Evolutionary conservation across 225 moss, liverwort and hornwort genomes (phyloP), one percentile per base, ranked within the genome.

Genomic region (Anthoceros angustus): DNA sequence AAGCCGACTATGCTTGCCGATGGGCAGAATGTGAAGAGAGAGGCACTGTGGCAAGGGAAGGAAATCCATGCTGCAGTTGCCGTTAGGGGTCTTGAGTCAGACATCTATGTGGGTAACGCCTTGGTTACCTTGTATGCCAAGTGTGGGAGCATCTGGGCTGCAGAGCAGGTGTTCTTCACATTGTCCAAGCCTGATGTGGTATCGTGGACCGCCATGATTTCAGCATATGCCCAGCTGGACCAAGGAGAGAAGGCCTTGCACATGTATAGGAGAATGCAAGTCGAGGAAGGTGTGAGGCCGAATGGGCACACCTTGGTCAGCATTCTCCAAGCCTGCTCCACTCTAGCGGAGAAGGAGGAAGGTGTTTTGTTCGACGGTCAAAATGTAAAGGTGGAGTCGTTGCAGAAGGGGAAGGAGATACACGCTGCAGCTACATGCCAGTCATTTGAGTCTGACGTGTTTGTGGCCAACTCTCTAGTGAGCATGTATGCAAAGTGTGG

Each of bases 401-500:
- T 55, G 18, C 10, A 55, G 23, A 55, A 20, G 55, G 55, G 55
- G 55, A 55, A 55, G 55, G 55, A 18, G 7, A 55, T 55, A 55
- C 55, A 55, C 23, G 55, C 14, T 55, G 55, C 18, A 18, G 23
- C 23, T 9, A 18, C n/a, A 5, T 18, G 55, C 8, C 18, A 55
- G 14, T 7, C n/a, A 7, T 55, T 7, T 20, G 55, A 55, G 7
- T 55, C 55, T 7, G n/a, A 55, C 55, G 55, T 55, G 8, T 55
- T 55, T 55, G 55, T 55, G 10, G 55, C n/a, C 23, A 55, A 55
- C 55, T 18, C 55, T 23, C 55, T 55, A 1, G 55, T 55, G 7
- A 55, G 55, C 23, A 55, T 55, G 55, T 55, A 55, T 20, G 55
- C n/a, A 20, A 55, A 55, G 55, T 55, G 55, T 55, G 55, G 55